Evolutionary conservation across 164 flowering plant genomes (phyloP).

Genomic region (Vitis labrusca): DNA sequence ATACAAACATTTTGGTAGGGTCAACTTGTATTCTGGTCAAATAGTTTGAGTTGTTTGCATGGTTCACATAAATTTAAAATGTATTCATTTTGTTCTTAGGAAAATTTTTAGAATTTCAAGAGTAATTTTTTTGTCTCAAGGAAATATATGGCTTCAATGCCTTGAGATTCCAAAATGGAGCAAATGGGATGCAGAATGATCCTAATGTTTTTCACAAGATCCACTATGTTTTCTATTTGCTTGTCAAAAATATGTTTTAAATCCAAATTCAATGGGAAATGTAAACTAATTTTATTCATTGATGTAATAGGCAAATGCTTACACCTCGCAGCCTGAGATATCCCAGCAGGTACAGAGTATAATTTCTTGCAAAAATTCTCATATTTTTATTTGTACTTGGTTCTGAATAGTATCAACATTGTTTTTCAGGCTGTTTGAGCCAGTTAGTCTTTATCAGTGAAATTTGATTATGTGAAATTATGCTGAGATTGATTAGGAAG

Average conservation of each 20-base stretch:
- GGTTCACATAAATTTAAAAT: not conserved
- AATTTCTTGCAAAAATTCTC: not conserved
- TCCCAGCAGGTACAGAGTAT: conserved; percentile 70
- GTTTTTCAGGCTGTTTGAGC: no score
- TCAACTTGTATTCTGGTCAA: not conserved
- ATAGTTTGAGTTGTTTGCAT: not conserved
- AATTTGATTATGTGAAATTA: no score
- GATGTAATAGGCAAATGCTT: conserved; percentile 62
- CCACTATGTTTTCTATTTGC: not conserved
- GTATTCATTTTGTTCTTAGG: not conserved
- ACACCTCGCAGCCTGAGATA: conserved; percentile 69
- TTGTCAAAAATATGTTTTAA: not conserved
- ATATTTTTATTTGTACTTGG: not conserved
- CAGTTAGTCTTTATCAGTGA: no score
- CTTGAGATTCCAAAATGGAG: not conserved
- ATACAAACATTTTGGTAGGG: conserved; percentile 77
- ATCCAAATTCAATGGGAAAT: not conserved
- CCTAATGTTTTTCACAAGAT: not conserved
- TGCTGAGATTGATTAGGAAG: no score
- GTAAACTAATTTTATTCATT: conserved; percentile 10
- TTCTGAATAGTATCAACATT: no score
- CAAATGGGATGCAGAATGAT: not conserved
- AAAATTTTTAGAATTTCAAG: not conserved
- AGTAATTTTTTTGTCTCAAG: not conserved
- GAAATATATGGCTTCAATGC: not conserved